Evolutionary conservation across 768 basidiomycete species (phyloP).

Genomic region (Amanita polypyramis): DNA sequence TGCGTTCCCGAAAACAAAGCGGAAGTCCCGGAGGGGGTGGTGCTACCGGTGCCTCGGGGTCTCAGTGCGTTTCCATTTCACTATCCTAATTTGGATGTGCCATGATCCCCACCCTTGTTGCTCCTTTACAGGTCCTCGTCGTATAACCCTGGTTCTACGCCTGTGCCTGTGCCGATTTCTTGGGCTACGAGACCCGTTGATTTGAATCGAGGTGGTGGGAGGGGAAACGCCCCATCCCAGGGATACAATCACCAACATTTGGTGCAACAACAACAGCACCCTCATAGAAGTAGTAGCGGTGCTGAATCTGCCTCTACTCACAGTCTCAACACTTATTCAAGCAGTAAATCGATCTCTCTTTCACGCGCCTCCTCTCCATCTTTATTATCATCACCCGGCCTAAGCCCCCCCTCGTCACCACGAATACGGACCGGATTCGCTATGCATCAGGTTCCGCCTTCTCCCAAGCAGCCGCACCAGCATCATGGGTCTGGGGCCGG

Average conservation of each 20-base stretch:
- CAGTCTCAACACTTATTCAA: not conserved
- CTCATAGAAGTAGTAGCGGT: not conserved
- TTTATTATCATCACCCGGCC: not conserved
- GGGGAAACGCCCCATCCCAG: not conserved
- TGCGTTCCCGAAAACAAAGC: not conserved
- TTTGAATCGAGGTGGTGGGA: not conserved
- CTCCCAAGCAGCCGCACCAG: too few species aligned
- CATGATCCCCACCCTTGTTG: too few species aligned
- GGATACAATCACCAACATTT: not conserved
- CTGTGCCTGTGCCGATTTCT: not conserved
- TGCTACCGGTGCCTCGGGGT: not conserved
- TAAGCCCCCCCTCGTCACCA: not conserved
- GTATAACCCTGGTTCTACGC: not conserved
- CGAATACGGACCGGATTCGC: not conserved
- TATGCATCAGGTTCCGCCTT: not conserved
- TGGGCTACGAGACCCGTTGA: conserved; percentile 2
- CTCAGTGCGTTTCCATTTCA: not conserved
- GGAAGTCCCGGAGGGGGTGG: not conserved
- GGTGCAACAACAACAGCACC: not conserved
- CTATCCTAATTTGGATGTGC: not conserved
- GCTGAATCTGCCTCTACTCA: not conserved
- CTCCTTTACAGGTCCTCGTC: too few species aligned
- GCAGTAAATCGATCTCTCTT: not conserved
- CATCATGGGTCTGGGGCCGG: too few species aligned
- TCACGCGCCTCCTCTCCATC: not conserved